Conservation (phyloP, 23 red algal species). For the Gracilaria domingensis region DNA sequence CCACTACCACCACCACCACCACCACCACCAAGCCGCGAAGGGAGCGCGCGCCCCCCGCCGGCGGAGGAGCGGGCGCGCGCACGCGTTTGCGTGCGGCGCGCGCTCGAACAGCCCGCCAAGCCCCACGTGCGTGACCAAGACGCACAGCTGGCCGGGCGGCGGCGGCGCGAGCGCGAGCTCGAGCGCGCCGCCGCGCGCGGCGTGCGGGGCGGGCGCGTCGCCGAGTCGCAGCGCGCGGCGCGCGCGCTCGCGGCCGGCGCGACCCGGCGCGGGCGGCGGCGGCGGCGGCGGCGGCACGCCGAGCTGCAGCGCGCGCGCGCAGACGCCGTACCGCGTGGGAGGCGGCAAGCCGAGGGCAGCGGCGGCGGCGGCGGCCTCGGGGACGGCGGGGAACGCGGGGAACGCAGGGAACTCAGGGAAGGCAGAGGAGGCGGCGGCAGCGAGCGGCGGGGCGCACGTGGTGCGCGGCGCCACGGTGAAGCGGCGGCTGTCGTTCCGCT, state of each 20-base stretch:
- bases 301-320: not conserved
- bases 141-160: not conserved
- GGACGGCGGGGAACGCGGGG: too few species aligned
- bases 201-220: too few species aligned
- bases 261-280: not conserved
- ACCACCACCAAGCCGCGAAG: not conserved
- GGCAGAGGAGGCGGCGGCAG: too few species aligned
- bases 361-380: too few species aligned
- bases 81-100: not conserved
- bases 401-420: too few species aligned
- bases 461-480: not conserved
- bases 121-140: not conserved
- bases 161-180: too few species aligned
- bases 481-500: not conserved
- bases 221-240: not conserved
- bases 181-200: too few species aligned
- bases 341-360: not conserved
- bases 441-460: not conserved
- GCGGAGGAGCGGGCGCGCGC: not conserved
- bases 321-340: not conserved
- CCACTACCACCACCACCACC: too few species aligned
- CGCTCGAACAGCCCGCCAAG: not conserved
- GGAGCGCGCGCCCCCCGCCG: not conserved
- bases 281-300: not conserved
- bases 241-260: too few species aligned